Evolutionary conservation across 495 filamentous ascomycete species (phyloP), one percentile per base, ranked within the genome.

Genomic region (Neurospora sp.): DNA sequence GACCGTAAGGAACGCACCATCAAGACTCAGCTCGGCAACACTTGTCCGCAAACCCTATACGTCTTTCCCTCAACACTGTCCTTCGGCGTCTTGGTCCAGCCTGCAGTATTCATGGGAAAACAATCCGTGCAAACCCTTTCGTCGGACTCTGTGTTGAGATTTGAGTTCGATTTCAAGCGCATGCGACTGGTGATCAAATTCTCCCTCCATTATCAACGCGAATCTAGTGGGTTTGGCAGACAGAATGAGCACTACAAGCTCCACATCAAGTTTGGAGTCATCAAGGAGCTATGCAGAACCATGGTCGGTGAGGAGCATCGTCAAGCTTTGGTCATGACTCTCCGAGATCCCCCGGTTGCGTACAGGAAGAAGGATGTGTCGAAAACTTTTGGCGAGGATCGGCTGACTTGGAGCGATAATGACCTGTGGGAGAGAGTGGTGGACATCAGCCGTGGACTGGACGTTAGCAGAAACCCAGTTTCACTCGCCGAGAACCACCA

Each of bases 401-500:
- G 78, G 18, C 79, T 79, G 10, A 73, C 78, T 0, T 98, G 94
- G 94, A 84, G 78, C 39, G 89, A 91, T 16, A 82, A 82, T 31
- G 89, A 94, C 75, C 81, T 87, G 10, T 98, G 94, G 94, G 88
- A 85, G 48, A 86, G 96, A 16, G 91, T 92, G 71, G 93, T 93
- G 0, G 85, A 92, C 41, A 88, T 98, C 62, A 80, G 88, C 72
- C 81, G 83, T 0, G 69, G 77, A 37, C 76, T 73, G n/a, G 77
- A 78, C 18, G 71, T 71, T 14, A 71, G 79, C 2, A 81, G 86
- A 0, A 27, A 20, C 14, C 73, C 78, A 7, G 82, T 93, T 0
- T 87, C 86, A 9, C 80, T 94, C 14, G 88, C 83, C 5, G 90
- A 88, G 59, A 73, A 78, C 8, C 80, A 83, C 12, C 84, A 89